A percentile compares a stretch with the other conserved stretches of the same genome.
These are phyloP conservation scores for Ricinus communis DNA, from an alignment of 345 rosid species.

Conservation along the genomic window DNA sequence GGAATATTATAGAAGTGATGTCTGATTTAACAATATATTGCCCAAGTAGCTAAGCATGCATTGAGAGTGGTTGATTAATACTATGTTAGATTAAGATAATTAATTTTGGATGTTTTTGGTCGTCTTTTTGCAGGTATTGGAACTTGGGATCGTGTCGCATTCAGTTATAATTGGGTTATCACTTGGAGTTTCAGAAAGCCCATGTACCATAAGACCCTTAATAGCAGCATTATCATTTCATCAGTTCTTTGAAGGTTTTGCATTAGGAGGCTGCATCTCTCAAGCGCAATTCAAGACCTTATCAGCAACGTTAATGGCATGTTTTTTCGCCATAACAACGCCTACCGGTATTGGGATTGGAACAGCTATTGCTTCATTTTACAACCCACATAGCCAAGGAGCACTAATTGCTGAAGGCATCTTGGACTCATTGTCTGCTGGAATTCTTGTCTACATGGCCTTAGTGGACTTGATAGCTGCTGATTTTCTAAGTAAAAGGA, in stretches of 20 bases:
- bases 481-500: conserved; percentile 81
- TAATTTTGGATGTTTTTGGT: no score
- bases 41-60: no score
- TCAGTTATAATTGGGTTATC: conserved; percentile 89
- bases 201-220: conserved; percentile 86
- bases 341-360: conserved; percentile 73
- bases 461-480: conserved; percentile 91
- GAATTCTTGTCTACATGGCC: conserved; percentile 92
- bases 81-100: no score
- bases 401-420: conserved; percentile 77
- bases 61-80: no score
- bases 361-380: conserved; percentile 55
- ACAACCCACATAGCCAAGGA: conserved; percentile 54
- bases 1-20: no score
- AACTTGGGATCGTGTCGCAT: conserved; percentile 90
- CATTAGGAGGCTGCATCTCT: conserved; percentile 88
- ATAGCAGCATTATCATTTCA: conserved; percentile 85
- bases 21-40: no score
- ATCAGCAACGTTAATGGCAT: conserved; percentile 63
- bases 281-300: conserved; percentile 63
- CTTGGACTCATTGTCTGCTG: conserved; percentile 79
- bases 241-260: conserved; percentile 97
- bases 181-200: conserved; percentile 80
- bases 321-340: conserved; percentile 73
- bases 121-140: conserved; percentile 61